Conservation (phyloP, 2,329 filamentous ascomycete species). For the Curvularia lunata region DNA sequence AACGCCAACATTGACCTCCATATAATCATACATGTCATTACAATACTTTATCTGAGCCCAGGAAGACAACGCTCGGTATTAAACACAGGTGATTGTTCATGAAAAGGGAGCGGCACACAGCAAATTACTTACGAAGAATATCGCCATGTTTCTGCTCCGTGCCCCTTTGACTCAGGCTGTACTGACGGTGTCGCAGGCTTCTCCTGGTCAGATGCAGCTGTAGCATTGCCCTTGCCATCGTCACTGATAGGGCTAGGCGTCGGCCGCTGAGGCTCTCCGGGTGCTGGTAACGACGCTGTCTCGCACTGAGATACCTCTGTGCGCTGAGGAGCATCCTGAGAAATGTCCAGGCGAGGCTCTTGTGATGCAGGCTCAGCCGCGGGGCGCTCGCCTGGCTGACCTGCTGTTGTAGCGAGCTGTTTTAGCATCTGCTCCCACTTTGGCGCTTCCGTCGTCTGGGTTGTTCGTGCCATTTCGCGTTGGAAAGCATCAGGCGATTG, state of each 20-base stretch:
- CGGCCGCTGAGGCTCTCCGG: slow-evolving; percentile 34
- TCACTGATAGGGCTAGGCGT: slow-evolving; percentile 45
- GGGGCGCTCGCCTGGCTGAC: slow-evolving; percentile 16
- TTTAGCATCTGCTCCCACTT: slow-evolving; percentile 48
- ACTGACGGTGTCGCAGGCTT: slow-evolving; percentile 13
- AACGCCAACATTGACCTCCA: neutral
- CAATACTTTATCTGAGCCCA: neutral
- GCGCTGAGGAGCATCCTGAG: slow-evolving; percentile 23
- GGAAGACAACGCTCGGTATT: neutral
- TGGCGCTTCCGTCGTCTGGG: slow-evolving; percentile 28
- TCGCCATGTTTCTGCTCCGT: slow-evolving; percentile 44
- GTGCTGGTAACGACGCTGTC: slow-evolving; percentile 21
- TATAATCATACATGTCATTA: slow-evolving; percentile 3
- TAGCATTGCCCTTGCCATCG: slow-evolving; percentile 30
- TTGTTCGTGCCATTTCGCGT: slow-evolving; percentile 45
- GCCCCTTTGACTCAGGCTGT: slow-evolving; percentile 20
- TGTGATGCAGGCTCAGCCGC: slow-evolving; percentile 16
- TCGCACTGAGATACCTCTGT: slow-evolving; percentile 22
- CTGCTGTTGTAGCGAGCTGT: slow-evolving; percentile 35
- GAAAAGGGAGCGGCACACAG: neutral
- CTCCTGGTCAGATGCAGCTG: slow-evolving; percentile 11
- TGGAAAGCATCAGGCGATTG: slow-evolving; percentile 55
- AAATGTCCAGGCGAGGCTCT: slow-evolving; percentile 20
- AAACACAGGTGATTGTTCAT: neutral
- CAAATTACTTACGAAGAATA: slow-evolving; percentile 21